Percentiles rank a stretch among this genome's conserved stretches.
These are phyloP conservation scores for Phytopythium delawarense DNA, from an alignment of 352 stramenopile species.

Conservation along the genomic window DNA sequence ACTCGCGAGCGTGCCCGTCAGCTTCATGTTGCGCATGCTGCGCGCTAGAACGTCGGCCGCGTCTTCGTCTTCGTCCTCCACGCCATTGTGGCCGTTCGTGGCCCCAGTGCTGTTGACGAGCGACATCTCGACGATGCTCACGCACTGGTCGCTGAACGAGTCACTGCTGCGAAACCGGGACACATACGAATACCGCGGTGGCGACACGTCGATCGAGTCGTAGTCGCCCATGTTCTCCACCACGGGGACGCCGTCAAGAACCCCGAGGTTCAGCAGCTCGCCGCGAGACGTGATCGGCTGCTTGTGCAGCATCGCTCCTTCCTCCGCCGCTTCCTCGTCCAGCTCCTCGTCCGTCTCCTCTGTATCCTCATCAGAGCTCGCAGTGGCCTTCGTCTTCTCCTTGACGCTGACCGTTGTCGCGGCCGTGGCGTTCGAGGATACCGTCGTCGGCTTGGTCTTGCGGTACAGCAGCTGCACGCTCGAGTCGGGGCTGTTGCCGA, in stretches of 20 bases:
- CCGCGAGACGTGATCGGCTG: conserved; percentile 25
- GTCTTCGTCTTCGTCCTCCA: conserved; percentile 31
- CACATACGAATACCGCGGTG: conserved; percentile 73
- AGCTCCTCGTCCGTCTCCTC: conserved; percentile 22
- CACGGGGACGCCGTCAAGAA: conserved; percentile 58
- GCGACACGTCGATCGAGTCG: conserved; percentile 68
- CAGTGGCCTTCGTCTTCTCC: background rate
- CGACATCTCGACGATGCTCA: conserved; percentile 77
- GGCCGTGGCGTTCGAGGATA: background rate
- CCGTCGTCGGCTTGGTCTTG: conserved; percentile 17
- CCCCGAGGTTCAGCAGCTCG: conserved; percentile 55
- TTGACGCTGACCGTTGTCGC: background rate
- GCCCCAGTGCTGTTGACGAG: conserved; percentile 33
- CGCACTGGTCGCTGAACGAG: conserved; percentile 80
- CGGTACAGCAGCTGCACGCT: conserved; percentile 77
- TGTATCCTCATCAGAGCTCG: background rate
- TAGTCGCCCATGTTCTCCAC: conserved; percentile 66
- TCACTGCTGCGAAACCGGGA: conserved; percentile 77
- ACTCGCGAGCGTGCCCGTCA: conserved; percentile 61
- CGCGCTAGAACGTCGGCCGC: conserved; percentile 31
- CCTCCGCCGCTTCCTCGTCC: conserved; percentile 8
- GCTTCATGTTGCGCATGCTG: conserved; percentile 40
- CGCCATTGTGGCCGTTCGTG: background rate
- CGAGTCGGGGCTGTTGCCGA: conserved; percentile 78
- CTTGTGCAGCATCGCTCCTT: conserved; percentile 15